Base-by-base conservation (phyloP, 2,329 filamentous ascomycete species). In the Byssothecium circinans region DNA sequence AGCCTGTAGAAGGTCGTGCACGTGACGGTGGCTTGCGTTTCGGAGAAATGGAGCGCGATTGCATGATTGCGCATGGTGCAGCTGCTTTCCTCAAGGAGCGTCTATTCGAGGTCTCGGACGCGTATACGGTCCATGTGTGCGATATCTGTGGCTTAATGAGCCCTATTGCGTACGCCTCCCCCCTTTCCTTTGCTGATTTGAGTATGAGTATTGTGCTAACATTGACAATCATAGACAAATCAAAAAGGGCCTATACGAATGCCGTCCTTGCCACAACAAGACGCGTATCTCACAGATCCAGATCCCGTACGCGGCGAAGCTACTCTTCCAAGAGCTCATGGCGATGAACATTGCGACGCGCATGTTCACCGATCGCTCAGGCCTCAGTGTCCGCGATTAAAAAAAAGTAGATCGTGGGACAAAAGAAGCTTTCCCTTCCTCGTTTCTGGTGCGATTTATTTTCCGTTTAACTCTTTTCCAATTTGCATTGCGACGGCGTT, bases 31-130 rank as follows among this genome's bases (percentile, higher is more conserved):
- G 94, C 79, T 82, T 99, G 36, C 92, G 95, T 70, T 99, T 99
- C 84, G 94, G 94, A 85, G 94, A 99, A 80, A 99, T 99, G 94
- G 95, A 99, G 76, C 92, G 95, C 78, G 95, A 99, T 83, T 99
- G 94, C 73, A 99, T 99, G 94, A 99, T 99, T 78, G 91, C 95
- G n/a, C 95, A 99, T 71, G 94, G 94, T 69, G 94, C 95, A 3
- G 92, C 90, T 45, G 87, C 91, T 1, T 99, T 99, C 82, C 76
- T 99, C 68, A 99, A 99, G 77, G 94, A 99, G 79, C 85, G 94
- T 65, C 76, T 99, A 49, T 96, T 99, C 65, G 92, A 97, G 71
- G 94, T 99, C 41, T 96, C 90, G 43, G 94, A 99, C 77, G 92
- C 94, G 30, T 99, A 97, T 82, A 83, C 91, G 72, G 94, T 99